These are phyloP conservation scores for Fusarium sp. DNA, from an alignment of 2,329 filamentous ascomycete genomes.

Conservation along the genomic window DNA sequence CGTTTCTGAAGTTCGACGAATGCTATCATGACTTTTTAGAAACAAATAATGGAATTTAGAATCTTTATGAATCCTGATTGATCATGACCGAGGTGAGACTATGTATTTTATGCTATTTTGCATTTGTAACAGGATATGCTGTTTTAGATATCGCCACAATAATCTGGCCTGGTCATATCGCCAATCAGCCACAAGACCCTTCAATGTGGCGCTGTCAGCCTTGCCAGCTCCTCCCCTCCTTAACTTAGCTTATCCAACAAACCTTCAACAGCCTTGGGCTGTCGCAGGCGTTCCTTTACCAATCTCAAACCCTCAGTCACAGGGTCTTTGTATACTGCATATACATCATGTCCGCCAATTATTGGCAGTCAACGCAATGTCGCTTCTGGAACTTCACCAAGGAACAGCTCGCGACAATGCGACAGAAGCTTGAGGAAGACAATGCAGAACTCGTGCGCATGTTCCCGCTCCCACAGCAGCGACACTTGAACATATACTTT, in stretches of 20 bases:
- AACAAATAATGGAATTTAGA: background rate
- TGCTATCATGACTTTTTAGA: background rate
- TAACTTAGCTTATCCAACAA: slow-evolving; percentile 3
- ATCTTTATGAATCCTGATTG: background rate
- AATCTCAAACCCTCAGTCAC: background rate
- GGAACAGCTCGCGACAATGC: slow-evolving; percentile 79
- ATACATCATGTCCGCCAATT: slow-evolving; percentile 85
- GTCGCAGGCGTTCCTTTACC: background rate
- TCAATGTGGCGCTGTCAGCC: slow-evolving; percentile 32
- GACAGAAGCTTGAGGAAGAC: slow-evolving; percentile 80
- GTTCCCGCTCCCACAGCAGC: slow-evolving; percentile 83
- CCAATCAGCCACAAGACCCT: slow-evolving; percentile 28
- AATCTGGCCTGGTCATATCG: slow-evolving; percentile 5
- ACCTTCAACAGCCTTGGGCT: slow-evolving; percentile 16
- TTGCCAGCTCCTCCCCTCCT: slow-evolving; percentile 19
- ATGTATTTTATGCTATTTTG: background rate
- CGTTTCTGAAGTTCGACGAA: background rate
- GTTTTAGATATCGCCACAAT: background rate
- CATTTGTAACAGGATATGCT: background rate
- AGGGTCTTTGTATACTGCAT: slow-evolving; percentile 17
- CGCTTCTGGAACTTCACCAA: slow-evolving; percentile 91
- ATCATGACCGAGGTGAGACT: background rate
- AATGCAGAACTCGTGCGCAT: slow-evolving; percentile 79
- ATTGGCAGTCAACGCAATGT: slow-evolving; percentile 94
- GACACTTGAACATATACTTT: slow-evolving; percentile 90